Base-by-base conservation (phyloP, 495 filamentous ascomycete species). In the Podospora pseudoanserina region DNA sequence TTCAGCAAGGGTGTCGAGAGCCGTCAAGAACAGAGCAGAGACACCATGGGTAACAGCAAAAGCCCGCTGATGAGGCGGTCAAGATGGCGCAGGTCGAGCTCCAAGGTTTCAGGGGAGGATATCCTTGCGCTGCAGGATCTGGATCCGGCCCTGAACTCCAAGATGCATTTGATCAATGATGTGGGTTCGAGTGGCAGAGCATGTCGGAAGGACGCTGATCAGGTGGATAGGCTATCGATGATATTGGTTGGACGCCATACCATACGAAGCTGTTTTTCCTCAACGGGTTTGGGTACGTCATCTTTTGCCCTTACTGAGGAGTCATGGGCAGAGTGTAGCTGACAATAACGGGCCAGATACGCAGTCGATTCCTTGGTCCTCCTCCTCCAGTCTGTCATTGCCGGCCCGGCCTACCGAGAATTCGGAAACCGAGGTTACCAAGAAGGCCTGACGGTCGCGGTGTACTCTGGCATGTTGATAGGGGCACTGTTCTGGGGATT, bases 401-500 rank as follows among this genome's bases (percentile, higher is more conserved):
- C 87, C 4, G 73, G 70, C 16, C 81, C 84, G 34, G 88, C 89
- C 3, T 83, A 75, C 60, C 80, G 79, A 66, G 87, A 91, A 73
- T 89, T 90, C 69, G 79, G 85, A 16, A 78, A 85, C 7, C 64
- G 75, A 0, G 81, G 81, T 9, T 89, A 84, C 67, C 65, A 66
- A 13, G 82, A 84, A 44, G 88, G 80, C 4, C 77, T 90, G 68
- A 90, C 86, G 3, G 84, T 90, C 65, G 85, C 88, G 15, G 83
- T 84, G 0, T 90, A 91, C 69, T 84, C 90, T 61, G 91, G 92
- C 2, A 84, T 96, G 64, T 79, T 93, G 1, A 71, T 87, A 2
- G 92, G 91, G 0, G 91, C 92, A 0, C 76, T 92, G 3, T 92
- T 93, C 74, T 94, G 91, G 92, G 92, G 92, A 0, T 85, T 94